Base-by-base conservation (phyloP, 495 filamentous ascomycete species). In the Aspergillus sparsus region DNA sequence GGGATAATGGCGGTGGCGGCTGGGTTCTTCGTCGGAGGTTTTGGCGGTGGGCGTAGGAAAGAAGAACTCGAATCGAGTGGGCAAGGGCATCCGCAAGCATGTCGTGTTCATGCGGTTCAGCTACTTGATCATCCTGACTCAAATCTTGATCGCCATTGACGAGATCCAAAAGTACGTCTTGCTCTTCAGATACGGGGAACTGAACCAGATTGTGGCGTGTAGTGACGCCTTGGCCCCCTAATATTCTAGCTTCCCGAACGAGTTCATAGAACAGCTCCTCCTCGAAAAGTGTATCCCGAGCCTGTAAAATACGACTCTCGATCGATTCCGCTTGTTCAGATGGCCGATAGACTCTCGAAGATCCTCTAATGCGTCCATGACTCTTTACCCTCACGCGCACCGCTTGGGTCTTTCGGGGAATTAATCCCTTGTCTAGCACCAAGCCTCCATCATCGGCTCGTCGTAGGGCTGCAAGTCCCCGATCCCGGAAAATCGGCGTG, bases 211-310 rank as follows among this genome's bases (percentile, higher is more conserved):
- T 84, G 33, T 83, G 80, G 32, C 80, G 77, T 5, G 85, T 78
- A 13, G 80, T 83, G 10, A 97, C 86, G 8, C 86, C 82, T 21
- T 85, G 83, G 44, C 82, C 82, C 9, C 84, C 79, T 39, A 95
- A 74, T 0, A 80, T 74, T 6, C 91, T 85, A 2, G 89, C 87
- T 74, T 99, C 95, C 10, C 89, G 83, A 49, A 87, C 85, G 18
- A 99, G 71, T 71, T 98, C 94, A 62, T 96, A 86, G 80, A 92
- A 96, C n/a, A 99, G 74, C 68, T 99, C 95, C 66, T 96, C 88
- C 55, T 93, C 89, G 67, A 90, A 97, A 2, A 96, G 79, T 56
- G 89, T 92, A 70, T 99, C 89, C 32, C 93, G 86, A 10, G 92
- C 91, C 63, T 91, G 87, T 15, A 87, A 80, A 46, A 98, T 90